A percentile compares a stretch with the other conserved stretches of the same genome.
Conservation (phyloP, 208 protist genomes). For the Trichomonas vaginalis region DNA sequence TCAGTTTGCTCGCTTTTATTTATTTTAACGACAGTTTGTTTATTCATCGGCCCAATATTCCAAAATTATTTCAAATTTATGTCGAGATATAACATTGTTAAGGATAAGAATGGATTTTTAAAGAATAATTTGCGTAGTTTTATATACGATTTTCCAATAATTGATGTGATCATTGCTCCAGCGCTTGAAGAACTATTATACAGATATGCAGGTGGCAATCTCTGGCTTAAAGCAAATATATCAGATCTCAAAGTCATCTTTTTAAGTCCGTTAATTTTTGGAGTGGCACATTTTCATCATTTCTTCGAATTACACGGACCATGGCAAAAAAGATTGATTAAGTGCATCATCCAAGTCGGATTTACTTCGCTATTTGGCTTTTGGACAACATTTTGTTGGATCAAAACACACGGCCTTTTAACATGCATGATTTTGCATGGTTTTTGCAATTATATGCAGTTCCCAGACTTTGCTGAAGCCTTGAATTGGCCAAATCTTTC, state of each 20-base stretch:
- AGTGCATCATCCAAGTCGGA: too few species aligned
- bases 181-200: neutral
- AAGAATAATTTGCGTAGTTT: neutral
- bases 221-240: neutral
- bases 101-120: neutral
- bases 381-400: neutral
- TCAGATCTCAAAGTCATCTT: neutral
- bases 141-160: neutral
- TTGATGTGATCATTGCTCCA: neutral
- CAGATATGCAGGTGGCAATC: neutral
- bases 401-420: neutral
- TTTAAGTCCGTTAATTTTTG: neutral
- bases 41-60: neutral
- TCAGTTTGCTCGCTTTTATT: neutral
- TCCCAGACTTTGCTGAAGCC: neutral
- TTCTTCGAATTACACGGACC: neutral
- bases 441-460: slow-evolving; percentile 8
- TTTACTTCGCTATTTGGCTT: neutral
- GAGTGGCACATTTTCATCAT: neutral
- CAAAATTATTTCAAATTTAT: neutral
- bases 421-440: neutral
- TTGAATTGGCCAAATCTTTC: neutral
- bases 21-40: neutral
- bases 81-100: neutral
- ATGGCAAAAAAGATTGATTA: neutral